Conservation (phyloP, 257 asterid genomes). For the Fraxinus excelsior region DNA sequence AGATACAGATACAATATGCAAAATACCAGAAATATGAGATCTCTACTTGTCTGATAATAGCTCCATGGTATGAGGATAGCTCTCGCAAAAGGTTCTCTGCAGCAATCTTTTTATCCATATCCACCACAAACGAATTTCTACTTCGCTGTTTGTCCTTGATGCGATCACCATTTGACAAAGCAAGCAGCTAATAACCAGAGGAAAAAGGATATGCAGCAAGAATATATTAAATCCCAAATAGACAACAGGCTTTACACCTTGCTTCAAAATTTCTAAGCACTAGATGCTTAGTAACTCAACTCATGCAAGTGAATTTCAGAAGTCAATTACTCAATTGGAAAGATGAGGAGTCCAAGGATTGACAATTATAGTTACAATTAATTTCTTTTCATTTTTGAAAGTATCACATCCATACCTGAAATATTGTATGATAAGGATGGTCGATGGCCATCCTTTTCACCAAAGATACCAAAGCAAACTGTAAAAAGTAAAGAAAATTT, state of each 20-base stretch:
- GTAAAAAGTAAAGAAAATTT: constrained; percentile 35
- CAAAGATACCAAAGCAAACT: constrained; percentile 91
- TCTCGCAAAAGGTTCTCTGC: constrained; percentile 88
- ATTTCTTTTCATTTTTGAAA: constrained; percentile 16
- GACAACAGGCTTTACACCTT: constrained; percentile 17
- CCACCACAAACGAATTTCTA: constrained; percentile 90
- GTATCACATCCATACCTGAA: constrained; percentile 62
- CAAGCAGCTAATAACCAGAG: constrained; percentile 68
- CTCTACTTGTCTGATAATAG: constrained; percentile 72
- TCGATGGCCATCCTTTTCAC: constrained; percentile 90
- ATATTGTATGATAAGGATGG: constrained; percentile 95
- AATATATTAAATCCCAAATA: constrained; percentile 12
- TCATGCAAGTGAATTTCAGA: constrained; percentile 19
- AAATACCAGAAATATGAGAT: constrained; percentile 27
- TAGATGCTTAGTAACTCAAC: constrained; percentile 12
- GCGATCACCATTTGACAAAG: constrained; percentile 96
- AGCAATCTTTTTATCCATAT: constrained; percentile 90
- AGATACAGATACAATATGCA: constrained; percentile 13
- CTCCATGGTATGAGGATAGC: constrained; percentile 73
- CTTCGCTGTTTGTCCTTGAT: constrained; percentile 97
- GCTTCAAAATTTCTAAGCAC: constrained; percentile 20
- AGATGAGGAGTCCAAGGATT: background rate
- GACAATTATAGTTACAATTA: constrained; percentile 3
- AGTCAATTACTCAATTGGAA: constrained; percentile 1
- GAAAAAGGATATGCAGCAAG: constrained; percentile 22